Evolutionary conservation across 768 basidiomycete species (phyloP), one percentile per base, ranked within the genome.

Genomic region (Strobilomyces confusus): DNA sequence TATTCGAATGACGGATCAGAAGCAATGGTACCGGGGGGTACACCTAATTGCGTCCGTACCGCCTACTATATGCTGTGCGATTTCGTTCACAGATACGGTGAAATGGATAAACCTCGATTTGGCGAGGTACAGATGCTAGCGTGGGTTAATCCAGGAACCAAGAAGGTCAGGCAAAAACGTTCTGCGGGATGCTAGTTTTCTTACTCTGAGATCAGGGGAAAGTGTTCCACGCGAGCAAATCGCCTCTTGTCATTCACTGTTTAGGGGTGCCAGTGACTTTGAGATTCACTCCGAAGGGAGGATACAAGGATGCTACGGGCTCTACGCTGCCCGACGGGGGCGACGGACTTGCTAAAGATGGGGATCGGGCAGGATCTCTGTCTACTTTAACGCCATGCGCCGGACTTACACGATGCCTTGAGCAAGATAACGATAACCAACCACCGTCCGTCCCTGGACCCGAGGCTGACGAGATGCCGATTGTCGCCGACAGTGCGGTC

Each of bases 61-160:
- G 60, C 64, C 34, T 67, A 58, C 40, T 43, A 64, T n/a, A 54
- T 56, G 3, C 64, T 81, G 32, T 49, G 65, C 43, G 56, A 63
- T 41, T 60, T 70, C 36, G 70, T 66, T 7, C 55, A 59, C 25
- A 55, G 52, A 29, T 80, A 77, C 44, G 77, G 66, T 4, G 73
- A 73, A 52, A 51, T 68, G 45, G 49, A 61, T 0, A 62, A 61
- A 36, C 57, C 74, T 44, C 56, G 58, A 8, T 67, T 81, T 22
- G 62, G 67, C n/a, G 60, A 61, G 43, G 44, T 81, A 20, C 61
- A 59, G 30, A 51, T 76, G 14, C 54, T 72, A 29, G 79, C 74
- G 5, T 82, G 79, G 78, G 68, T 72, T 23, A 66, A 69, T 17
- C 20, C 68, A 12, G 79, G 79, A 32, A 63, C 59, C 11, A 73